Percentiles rank a stretch among this genome's conserved stretches.
phyloP scores from a whole-genome alignment of 2,329 filamentous ascomycete genomes.

The Lasiodiplodia sp. region DNA sequence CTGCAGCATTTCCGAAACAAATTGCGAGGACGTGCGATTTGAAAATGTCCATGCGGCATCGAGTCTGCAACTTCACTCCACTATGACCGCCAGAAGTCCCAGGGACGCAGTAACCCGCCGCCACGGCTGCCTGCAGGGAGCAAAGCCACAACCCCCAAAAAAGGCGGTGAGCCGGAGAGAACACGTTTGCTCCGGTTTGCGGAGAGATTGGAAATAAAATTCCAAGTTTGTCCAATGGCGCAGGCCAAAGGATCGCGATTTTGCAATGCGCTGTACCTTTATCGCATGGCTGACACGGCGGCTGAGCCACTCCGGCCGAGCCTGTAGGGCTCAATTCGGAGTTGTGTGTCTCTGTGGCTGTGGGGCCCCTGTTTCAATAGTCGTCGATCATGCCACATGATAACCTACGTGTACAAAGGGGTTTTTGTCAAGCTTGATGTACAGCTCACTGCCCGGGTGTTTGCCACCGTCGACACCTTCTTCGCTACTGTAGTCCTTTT shows the following conservation, averaged over 20 bases:
- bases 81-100: not conserved
- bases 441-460: conserved; percentile 12
- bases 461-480: not conserved
- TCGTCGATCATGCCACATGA: conserved; percentile 27
- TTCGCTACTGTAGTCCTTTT: conserved; percentile 5
- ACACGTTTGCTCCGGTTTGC: conserved; percentile 13
- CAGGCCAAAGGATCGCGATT: not conserved
- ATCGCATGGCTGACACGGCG: not conserved
- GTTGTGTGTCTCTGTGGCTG: not conserved
- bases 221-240: not conserved
- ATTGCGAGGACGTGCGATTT: conserved; percentile 4
- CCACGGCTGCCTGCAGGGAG: conserved; percentile 16
- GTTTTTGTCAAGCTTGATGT: conserved; percentile 10
- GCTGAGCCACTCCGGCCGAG: not conserved
- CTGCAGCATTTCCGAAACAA: not conserved
- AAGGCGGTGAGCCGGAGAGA: conserved; percentile 15
- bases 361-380: conserved; percentile 22
- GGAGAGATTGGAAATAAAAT: not conserved
- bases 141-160: not conserved
- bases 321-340: not conserved
- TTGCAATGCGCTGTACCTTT: not conserved
- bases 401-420: conserved; percentile 27
- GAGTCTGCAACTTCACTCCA: not conserved
- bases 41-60: conserved; percentile 17
- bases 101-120: not conserved